phyloP scores from a whole-genome alignment of 768 basidiomycete species.

The Russula virescens region DNA sequence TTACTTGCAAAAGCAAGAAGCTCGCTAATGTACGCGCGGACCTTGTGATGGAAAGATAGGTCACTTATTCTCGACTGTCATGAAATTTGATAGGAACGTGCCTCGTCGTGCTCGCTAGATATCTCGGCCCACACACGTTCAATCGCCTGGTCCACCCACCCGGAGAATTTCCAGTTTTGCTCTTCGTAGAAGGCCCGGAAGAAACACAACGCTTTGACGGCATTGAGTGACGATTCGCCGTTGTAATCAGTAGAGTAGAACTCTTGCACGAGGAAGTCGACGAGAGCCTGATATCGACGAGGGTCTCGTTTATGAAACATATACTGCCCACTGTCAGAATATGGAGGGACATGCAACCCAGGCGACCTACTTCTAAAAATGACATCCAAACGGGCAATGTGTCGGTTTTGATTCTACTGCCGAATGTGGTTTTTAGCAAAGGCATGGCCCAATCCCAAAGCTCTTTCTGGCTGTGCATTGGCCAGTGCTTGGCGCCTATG shows the following conservation, averaged over 20 bases:
- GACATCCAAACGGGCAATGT: conserved; percentile 75
- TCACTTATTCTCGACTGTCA: neutral
- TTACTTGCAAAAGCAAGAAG: conserved; percentile 66
- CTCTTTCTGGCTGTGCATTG: conserved; percentile 53
- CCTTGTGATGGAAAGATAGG: conserved; percentile 34
- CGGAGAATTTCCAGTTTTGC: conserved; percentile 71
- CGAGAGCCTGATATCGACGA: conserved; percentile 70
- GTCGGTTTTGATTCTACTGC: conserved; percentile 73
- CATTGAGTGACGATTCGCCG: conserved; percentile 77
- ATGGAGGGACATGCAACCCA: neutral
- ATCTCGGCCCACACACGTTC: conserved; percentile 67
- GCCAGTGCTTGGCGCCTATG: conserved; percentile 84
- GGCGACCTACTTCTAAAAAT: conserved; percentile 55
- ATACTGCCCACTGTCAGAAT: conserved; percentile 42
- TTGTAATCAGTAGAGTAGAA: conserved; percentile 70
- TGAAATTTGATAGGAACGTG: conserved; percentile 30
- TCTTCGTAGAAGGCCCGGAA: conserved; percentile 68
- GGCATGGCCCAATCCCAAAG: conserved; percentile 83
- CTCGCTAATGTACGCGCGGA: conserved; percentile 71
- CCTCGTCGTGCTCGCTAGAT: conserved; percentile 74
- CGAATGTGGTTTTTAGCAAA: conserved; percentile 57
- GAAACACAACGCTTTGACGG: conserved; percentile 60
- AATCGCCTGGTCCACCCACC: conserved; percentile 69
- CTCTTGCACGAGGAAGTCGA: conserved; percentile 63
- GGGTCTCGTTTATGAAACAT: conserved; percentile 77